A percentile compares a stretch with the other conserved stretches of the same genome.
phyloP scores from a whole-genome alignment of 2,329 filamentous ascomycete genomes.

The Cercospora zeae-maydis region DNA sequence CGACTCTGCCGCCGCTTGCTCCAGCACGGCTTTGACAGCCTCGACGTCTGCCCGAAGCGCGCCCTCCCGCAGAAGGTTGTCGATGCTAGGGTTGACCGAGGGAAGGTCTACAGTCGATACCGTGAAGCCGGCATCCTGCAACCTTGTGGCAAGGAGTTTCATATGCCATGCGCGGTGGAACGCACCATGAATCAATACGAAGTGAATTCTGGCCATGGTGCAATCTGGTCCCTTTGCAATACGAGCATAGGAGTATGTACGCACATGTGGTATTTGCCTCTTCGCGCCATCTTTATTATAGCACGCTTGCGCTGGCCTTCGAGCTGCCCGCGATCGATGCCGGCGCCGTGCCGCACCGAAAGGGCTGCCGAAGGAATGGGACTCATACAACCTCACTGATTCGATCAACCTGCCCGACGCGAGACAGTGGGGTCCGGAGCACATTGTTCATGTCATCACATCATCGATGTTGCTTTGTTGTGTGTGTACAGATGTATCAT shows the following conservation, averaged over 20 bases:
- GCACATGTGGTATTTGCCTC: no score
- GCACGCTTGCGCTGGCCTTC: not conserved
- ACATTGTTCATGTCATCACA: no score
- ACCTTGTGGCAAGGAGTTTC: slow-evolving; percentile 10
- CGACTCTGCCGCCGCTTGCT: slow-evolving; percentile 18
- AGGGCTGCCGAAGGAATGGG: not conserved
- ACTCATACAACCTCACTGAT: not conserved
- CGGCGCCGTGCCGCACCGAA: not conserved
- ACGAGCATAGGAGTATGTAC: not conserved
- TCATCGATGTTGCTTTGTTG: not conserved
- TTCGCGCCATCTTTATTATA: not conserved
- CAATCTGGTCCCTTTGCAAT: not conserved
- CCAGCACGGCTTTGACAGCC: slow-evolving; percentile 18
- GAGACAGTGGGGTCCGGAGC: not conserved
- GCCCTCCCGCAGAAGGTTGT: not conserved
- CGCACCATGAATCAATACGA: slow-evolving; percentile 25
- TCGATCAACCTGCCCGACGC: not conserved
- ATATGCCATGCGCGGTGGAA: slow-evolving; percentile 22
- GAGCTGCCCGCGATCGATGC: not conserved
- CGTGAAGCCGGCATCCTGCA: slow-evolving; percentile 18
- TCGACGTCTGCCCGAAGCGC: slow-evolving; percentile 16
- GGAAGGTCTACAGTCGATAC: slow-evolving; percentile 20
- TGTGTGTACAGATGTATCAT: no score
- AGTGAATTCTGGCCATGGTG: slow-evolving; percentile 22
- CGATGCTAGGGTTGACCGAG: slow-evolving; percentile 10